phyloP scores from a whole-genome alignment of 257 asterid species.

The Solanum peruvianum region DNA sequence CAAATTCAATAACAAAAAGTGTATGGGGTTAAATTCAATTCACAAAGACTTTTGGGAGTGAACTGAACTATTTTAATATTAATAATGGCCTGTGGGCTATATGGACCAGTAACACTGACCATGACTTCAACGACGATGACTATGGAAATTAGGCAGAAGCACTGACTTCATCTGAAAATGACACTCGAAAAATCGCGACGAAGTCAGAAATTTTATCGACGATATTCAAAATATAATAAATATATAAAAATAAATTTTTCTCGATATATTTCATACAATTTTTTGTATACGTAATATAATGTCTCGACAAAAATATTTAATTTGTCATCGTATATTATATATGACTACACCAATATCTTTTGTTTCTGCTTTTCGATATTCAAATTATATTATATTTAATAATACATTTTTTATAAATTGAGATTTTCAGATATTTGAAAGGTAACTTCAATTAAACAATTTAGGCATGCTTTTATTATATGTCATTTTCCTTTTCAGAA shows the following conservation, averaged over 20 bases:
- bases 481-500: neutral
- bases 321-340: too few species aligned
- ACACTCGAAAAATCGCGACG: fast-evolving
- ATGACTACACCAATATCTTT: neutral
- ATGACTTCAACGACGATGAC: neutral
- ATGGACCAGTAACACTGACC: neutral
- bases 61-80: neutral
- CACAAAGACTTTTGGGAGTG: neutral
- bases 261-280: too few species aligned
- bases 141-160: neutral
- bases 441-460: neutral
- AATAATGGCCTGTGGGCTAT: neutral
- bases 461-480: neutral
- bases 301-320: too few species aligned
- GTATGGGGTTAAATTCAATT: neutral
- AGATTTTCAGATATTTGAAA: neutral
- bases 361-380: neutral
- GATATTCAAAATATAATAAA: fast-evolving
- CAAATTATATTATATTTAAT: neutral
- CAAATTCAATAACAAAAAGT: neutral
- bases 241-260: too few species aligned
- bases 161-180: neutral
- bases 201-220: too few species aligned
- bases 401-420: neutral
- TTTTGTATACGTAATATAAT: too few species aligned